These are phyloP conservation scores for Blastobotrys raffinosifermentans DNA, from an alignment of 1,139 yeast genomes.

Conservation along the genomic window DNA sequence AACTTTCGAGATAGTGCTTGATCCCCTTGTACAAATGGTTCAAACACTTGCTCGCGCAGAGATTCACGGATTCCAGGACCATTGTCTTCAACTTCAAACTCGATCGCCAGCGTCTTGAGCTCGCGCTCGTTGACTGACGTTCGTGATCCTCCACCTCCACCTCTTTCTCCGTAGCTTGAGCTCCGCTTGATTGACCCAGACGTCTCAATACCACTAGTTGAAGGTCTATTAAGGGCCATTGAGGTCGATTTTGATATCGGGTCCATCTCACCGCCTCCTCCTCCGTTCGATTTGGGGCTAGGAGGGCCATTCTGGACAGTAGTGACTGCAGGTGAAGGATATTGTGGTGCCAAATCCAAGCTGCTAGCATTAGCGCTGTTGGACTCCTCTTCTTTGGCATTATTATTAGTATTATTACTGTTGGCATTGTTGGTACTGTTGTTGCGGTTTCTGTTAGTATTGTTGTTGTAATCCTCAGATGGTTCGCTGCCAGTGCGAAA, in stretches of 20 bases:
- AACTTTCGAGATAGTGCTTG: constrained; percentile 86
- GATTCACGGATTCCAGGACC: constrained; percentile 89
- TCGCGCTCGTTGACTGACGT: background rate
- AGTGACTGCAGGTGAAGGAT: too few species aligned
- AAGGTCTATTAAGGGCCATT: background rate
- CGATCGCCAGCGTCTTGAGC: constrained; percentile 31
- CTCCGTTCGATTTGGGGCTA: background rate
- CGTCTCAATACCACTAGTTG: background rate
- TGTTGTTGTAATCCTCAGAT: background rate
- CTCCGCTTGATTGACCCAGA: background rate
- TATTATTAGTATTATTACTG: too few species aligned
- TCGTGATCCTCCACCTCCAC: too few species aligned
- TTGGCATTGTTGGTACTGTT: background rate
- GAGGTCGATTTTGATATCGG: too few species aligned
- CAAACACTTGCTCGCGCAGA: constrained; percentile 78
- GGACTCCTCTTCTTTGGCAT: too few species aligned
- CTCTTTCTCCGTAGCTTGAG: too few species aligned
- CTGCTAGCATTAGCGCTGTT: too few species aligned
- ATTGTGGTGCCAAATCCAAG: too few species aligned
- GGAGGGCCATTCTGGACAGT: background rate
- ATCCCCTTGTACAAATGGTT: constrained; percentile 95
- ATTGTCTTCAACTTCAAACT: constrained; percentile 76
- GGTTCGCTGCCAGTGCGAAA: too few species aligned
- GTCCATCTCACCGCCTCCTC: too few species aligned
- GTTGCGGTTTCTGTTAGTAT: background rate